Conservation (phyloP, 306 rosid species). For the Vigna reflexopilosa region DNA sequence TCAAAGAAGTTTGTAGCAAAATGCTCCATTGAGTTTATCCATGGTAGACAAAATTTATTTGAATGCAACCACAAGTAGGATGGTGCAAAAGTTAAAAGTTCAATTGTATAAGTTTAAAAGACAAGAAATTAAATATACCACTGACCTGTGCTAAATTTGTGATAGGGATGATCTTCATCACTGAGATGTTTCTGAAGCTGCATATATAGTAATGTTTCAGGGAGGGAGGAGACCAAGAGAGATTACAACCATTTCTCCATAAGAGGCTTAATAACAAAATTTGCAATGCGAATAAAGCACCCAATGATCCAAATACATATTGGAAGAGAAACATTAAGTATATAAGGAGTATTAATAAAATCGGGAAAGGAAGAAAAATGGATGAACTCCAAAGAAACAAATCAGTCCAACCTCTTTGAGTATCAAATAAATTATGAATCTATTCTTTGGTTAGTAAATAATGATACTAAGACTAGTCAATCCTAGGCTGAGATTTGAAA, state of each 20-base stretch:
- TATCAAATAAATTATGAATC: constrained; percentile 7
- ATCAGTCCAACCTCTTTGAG: constrained; percentile 18
- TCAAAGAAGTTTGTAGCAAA: background rate
- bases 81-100: constrained; percentile 35
- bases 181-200: constrained; percentile 95
- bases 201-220: constrained; percentile 50
- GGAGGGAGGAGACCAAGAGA: constrained; percentile 3
- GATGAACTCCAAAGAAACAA: constrained; percentile 26
- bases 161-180: constrained; percentile 80
- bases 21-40: constrained; percentile 10
- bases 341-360: constrained; percentile 24
- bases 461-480: constrained; percentile 1
- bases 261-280: constrained; percentile 20
- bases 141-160: constrained; percentile 93
- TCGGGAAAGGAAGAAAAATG: background rate
- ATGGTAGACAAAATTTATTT: constrained; percentile 10
- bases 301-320: constrained; percentile 22
- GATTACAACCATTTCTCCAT: constrained; percentile 41
- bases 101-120: constrained; percentile 18
- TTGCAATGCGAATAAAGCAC: constrained; percentile 25
- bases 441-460: background rate
- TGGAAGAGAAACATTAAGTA: constrained; percentile 22
- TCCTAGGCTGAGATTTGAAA: constrained; percentile 14
- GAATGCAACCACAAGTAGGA: constrained; percentile 25
- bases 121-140: constrained; percentile 30